Evolutionary conservation across 75 land plant genomes (phyloP).

Genomic region (Cunninghamia lanceolata): DNA sequence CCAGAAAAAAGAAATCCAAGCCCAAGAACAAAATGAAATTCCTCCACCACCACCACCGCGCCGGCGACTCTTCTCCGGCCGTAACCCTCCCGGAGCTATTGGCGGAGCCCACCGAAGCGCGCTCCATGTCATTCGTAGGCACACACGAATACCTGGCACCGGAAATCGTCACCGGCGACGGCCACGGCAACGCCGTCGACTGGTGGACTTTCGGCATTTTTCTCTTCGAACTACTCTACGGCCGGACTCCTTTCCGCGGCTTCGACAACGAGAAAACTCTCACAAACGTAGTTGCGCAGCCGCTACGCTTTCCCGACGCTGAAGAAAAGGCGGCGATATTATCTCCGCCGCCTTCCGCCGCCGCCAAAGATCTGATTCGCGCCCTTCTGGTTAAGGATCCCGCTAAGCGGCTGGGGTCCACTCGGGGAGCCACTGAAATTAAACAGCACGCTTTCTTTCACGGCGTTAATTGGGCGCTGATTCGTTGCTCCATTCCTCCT

Average conservation of each 20-base stretch:
- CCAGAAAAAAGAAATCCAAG: slow-evolving; percentile 38
- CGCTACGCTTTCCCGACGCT: slow-evolving; percentile 25
- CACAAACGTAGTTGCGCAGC: slow-evolving; percentile 32
- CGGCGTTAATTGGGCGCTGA: slow-evolving; percentile 75
- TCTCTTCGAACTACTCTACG: slow-evolving; percentile 42
- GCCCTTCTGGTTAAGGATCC: slow-evolving; percentile 64
- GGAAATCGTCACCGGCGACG: slow-evolving; percentile 37
- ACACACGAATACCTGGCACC: slow-evolving; percentile 52
- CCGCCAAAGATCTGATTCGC: slow-evolving; percentile 51
- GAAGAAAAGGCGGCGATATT: background rate
- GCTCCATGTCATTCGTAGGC: slow-evolving; percentile 50
- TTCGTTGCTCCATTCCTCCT: slow-evolving; percentile 59
- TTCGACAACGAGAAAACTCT: slow-evolving; percentile 29
- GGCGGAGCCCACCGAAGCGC: slow-evolving; percentile 42
- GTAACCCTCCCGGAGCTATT: slow-evolving; percentile 29
- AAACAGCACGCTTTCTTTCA: slow-evolving; percentile 69
- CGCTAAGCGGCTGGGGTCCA: slow-evolving; percentile 44
- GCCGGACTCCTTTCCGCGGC: slow-evolving; percentile 41
- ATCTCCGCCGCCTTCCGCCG: slow-evolving; percentile 1
- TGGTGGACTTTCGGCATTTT: slow-evolving; percentile 54
- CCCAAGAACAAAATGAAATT: background rate
- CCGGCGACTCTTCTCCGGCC: background rate
- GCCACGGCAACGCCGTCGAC: slow-evolving; percentile 52
- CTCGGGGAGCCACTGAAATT: slow-evolving; percentile 57
- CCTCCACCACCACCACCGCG: background rate